These are phyloP conservation scores for Diplodia sapinea DNA, from an alignment of 2,329 filamentous ascomycete species.

Conservation along the genomic window DNA sequence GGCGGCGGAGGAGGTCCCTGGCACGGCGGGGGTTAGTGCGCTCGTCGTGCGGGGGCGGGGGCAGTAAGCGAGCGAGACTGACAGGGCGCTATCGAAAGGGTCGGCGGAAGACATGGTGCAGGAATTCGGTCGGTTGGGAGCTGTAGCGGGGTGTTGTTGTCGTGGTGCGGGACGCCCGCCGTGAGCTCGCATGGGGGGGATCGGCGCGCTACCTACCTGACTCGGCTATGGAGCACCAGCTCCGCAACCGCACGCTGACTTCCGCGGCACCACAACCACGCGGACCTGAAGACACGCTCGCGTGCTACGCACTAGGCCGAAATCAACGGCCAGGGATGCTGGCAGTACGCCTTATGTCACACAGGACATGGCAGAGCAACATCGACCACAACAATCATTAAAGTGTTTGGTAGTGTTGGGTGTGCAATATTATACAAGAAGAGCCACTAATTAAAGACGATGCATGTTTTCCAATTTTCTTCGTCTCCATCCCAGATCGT, in stretches of 20 bases:
- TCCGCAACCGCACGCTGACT: not conserved
- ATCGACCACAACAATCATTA: not conserved
- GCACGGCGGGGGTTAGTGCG: slow-evolving; percentile 33
- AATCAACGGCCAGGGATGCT: not conserved
- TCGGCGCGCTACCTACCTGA: slow-evolving; percentile 21
- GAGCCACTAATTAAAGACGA: slow-evolving; percentile 9
- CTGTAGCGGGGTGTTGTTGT: slow-evolving; percentile 19
- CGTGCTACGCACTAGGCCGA: not conserved
- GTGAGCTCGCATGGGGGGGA: slow-evolving; percentile 30
- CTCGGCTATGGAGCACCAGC: slow-evolving; percentile 11
- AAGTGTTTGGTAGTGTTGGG: not conserved
- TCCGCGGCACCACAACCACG: not conserved
- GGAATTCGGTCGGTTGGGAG: not conserved
- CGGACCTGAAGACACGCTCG: not conserved
- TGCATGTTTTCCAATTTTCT: slow-evolving; percentile 21
- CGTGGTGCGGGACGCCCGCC: slow-evolving; percentile 21
- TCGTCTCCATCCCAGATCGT: slow-evolving; percentile 2
- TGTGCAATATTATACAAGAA: slow-evolving; percentile 15
- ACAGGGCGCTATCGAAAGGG: slow-evolving; percentile 79
- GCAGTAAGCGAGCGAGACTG: slow-evolving; percentile 44
- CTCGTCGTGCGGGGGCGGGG: slow-evolving; percentile 4
- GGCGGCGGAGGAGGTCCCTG: slow-evolving; percentile 96
- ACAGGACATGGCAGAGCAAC: not conserved
- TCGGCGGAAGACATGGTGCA: slow-evolving; percentile 61
- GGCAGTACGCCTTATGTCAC: not conserved